Conservation (phyloP, 1,284 basidiomycete genomes). For the Stereum hirsutum region DNA sequence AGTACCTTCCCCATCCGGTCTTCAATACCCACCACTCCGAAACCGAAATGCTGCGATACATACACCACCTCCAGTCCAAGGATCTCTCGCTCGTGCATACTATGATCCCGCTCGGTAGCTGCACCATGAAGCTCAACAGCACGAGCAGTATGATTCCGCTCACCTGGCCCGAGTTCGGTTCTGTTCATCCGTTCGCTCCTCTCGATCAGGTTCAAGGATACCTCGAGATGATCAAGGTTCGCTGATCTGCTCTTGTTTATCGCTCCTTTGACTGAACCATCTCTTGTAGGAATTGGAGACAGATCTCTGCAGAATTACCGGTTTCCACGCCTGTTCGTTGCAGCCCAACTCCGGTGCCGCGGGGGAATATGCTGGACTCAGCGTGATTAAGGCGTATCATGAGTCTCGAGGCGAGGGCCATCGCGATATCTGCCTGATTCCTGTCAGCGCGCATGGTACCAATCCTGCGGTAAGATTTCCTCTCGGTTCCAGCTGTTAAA, state of each 20-base stretch:
- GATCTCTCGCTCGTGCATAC: conserved; percentile 92
- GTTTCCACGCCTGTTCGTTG: conserved; percentile 89
- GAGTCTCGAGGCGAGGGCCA: conserved; percentile 81
- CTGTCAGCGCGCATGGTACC: conserved; percentile 92
- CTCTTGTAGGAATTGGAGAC: conserved; percentile 69
- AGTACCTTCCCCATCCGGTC: conserved; percentile 80
- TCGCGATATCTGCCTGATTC: conserved; percentile 91
- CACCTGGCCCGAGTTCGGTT: conserved; percentile 88
- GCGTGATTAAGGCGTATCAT: conserved; percentile 92
- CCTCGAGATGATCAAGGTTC: conserved; percentile 68
- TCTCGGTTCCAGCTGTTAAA: neutral
- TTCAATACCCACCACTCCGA: conserved; percentile 96
- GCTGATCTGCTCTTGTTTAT: conserved; percentile 4
- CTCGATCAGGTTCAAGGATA: conserved; percentile 89
- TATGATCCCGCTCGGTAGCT: conserved; percentile 96
- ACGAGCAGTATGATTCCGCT: conserved; percentile 96
- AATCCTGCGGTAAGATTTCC: conserved; percentile 73
- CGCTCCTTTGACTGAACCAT: conserved; percentile 7
- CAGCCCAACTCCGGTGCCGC: conserved; percentile 98
- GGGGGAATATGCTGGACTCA: conserved; percentile 93
- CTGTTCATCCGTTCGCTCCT: conserved; percentile 91
- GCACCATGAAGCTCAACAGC: conserved; percentile 96
- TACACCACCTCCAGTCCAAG: conserved; percentile 89
- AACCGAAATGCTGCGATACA: conserved; percentile 96
- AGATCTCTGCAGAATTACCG: conserved; percentile 91